Conservation (phyloP, 2,329 filamentous ascomycete species). For the Penicillium sumatraense region DNA sequence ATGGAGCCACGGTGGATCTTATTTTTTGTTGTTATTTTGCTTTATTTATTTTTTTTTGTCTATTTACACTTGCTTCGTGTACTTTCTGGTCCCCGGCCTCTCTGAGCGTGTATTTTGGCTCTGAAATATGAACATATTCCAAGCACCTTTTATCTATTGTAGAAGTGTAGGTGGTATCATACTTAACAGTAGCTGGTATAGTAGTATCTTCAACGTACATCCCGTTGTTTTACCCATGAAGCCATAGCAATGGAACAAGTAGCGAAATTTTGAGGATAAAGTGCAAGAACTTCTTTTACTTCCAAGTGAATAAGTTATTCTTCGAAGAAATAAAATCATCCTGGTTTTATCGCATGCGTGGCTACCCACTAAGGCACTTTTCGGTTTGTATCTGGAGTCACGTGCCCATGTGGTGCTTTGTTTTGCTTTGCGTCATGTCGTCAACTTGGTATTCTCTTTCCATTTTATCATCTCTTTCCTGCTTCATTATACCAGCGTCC, state of each 20-base stretch:
- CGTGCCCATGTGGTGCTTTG: neutral
- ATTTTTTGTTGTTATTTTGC: no score
- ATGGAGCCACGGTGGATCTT: conserved; percentile 31
- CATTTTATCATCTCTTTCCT: neutral
- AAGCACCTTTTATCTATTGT: neutral
- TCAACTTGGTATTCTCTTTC: neutral
- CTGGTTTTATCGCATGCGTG: no score
- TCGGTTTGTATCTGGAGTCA: neutral
- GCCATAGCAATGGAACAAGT: no score
- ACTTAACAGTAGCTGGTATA: no score
- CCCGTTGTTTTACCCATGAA: no score
- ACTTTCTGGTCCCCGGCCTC: neutral
- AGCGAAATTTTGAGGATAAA: no score
- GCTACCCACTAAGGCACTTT: no score
- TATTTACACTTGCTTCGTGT: neutral
- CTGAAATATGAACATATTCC: conserved; percentile 3
- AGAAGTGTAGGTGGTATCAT: neutral
- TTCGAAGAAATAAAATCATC: no score
- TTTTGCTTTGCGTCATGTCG: conserved; percentile 2
- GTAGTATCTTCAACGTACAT: no score
- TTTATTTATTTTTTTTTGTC: conserved; percentile 1
- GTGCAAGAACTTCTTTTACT: no score
- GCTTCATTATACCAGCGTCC: neutral
- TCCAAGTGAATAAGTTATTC: no score
- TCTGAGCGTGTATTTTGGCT: neutral